Evolutionary conservation across 139 green algal species (phyloP).

Genomic region (Desmodesmus armatus): DNA sequence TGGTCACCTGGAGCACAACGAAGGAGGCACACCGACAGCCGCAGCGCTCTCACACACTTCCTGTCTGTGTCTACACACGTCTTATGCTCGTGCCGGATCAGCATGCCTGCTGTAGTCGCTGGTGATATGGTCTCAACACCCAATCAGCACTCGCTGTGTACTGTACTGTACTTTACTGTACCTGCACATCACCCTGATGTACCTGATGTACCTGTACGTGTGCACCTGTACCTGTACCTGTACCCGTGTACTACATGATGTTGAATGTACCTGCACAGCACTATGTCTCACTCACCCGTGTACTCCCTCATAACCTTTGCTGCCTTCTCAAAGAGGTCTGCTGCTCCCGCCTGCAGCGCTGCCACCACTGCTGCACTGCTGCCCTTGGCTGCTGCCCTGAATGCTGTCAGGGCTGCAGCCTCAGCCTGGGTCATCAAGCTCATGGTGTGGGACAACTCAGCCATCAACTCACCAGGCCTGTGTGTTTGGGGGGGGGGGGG

Average conservation of each 20-base stretch:
- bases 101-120: too few relatives aligned
- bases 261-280: neutral
- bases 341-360: constrained; percentile 27
- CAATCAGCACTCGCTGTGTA: neutral
- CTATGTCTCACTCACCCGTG: neutral
- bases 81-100: neutral
- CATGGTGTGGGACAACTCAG: neutral
- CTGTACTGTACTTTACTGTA: neutral
- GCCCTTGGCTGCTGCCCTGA: constrained; percentile 13
- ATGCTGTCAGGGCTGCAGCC: constrained; percentile 25
- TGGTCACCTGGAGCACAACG: neutral
- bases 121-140: too few relatives aligned
- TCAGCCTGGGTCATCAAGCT: constrained; percentile 17
- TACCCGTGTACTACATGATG: neutral
- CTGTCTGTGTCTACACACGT: neutral
- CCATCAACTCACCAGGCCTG: constrained; percentile 17
- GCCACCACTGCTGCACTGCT: constrained; percentile 19
- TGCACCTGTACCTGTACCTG: neutral
- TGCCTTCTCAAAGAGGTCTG: constrained; percentile 33
- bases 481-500: too few relatives aligned
- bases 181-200: neutral
- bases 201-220: neutral
- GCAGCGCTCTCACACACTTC: neutral
- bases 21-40: neutral
- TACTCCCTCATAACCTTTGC: constrained; percentile 20